Base-by-base conservation (phyloP, 148 eudicot genomes). In the Fagopyrum tataricum region DNA sequence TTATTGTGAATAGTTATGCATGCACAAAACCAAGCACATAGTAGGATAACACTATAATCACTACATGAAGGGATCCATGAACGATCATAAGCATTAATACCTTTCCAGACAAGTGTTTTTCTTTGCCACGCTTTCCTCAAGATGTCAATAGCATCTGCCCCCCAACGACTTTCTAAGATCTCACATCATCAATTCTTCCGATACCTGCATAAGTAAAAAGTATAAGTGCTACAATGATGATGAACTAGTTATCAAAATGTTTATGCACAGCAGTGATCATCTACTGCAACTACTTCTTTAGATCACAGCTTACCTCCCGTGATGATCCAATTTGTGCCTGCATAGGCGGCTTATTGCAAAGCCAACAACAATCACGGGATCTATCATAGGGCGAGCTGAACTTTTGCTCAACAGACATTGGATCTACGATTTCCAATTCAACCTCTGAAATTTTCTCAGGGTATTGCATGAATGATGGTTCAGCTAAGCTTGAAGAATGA, bases 341-440 rank as follows among this genome's bases (percentile, higher is more conserved):
- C 44, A 7, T 89, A 86, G 82, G 89, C 97, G 12, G 89, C 92
- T n/a, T 91, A 73, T 46, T 31, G 31, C 31, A 92, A 91, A 76
- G 88, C 97, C 15, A 91, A 94, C 83, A 89, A 82, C 73, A 94
- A 92, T 12, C 97, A 91, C 59, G 97, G 87, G 5, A 87, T 80
- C 59, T 82, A 89, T 2, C 86, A 89, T 41, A 89, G 4, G 85
- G 84, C 37, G 81, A 89, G 89, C 83, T 78, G 90, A 73, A 86
- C 92, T 24, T 89, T 85, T 31, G 76, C 89, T 84, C 61, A 72
- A 73, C 18, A 87, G 95, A 92, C 94, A 91, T 74, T 88, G 97
- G 10, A 91, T 89, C 76, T 87, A 91, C 76, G 97, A 91, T 72
- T 88, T 47, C 81, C 92, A 52, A 4, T 52, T 81, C 37, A 31